Base-by-base conservation (phyloP, 1,284 basidiomycete species). In the Kalmanozyma brasiliensis region DNA sequence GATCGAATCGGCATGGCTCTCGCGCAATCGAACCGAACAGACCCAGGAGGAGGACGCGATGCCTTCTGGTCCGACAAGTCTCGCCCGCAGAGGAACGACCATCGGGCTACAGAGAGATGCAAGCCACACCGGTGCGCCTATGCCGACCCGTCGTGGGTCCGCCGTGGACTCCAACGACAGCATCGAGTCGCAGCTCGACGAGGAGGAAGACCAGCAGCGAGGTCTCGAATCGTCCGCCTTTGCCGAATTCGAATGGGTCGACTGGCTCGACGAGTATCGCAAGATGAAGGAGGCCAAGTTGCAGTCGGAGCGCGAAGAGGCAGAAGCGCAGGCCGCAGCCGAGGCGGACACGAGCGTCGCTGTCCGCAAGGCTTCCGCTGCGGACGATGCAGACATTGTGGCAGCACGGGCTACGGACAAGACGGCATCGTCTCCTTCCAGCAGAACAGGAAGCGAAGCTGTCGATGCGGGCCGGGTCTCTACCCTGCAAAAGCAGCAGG, bases 211-310 rank as follows among this genome's bases (percentile, higher is more conserved):
- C 16, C 36, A 44, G 17, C 56, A 63, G 11, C 48, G 59, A 13
- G 52, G 37, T 14, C 43, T 63, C 11, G 56, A 45, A 14, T 52
- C 64, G 8, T 57, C 61, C 1, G 60, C 67, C 10, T 71, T 71
- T 44, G 68, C 68, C 37, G 85, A 85, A 32, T 85, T 87, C 52
- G 86, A 87, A 66, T 87, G 86, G 86, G 85, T 87, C 26, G 86
- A 87, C 68, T 87, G 86, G 86, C 81, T 86, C 49, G 86, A 87
- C 73, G 85, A 85, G 70, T 87, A 87, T 74, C 84, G 85, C 49
- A 82, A 83, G 53, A 84, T 85, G 82, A 87, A 87, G 74, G 85
- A 85, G 45, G 85, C 85, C 44, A 86, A 86, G 77, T 82, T 87
- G 30, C 71, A 83, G 24, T 83, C 85, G 0, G 84, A 85, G 61